phyloP scores from a whole-genome alignment of 345 rosid species.

The Microthlaspi erraticum region DNA sequence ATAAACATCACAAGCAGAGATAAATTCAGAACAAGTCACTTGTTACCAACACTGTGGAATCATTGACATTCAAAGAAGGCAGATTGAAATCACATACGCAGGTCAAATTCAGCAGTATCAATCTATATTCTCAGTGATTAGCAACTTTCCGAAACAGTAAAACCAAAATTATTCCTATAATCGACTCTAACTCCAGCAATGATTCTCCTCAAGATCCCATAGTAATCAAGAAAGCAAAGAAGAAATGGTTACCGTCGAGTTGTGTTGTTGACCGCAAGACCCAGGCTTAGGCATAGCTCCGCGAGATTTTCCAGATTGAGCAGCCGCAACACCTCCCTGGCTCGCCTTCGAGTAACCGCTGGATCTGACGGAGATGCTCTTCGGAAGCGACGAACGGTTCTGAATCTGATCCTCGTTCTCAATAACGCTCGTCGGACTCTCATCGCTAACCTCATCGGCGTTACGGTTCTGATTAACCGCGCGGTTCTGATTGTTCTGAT shows the following conservation, averaged over 20 bases:
- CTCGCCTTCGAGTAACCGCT: slow-evolving; percentile 57
- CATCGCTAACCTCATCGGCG: slow-evolving; percentile 41
- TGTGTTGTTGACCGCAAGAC: slow-evolving; percentile 49
- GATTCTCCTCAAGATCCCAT: neutral
- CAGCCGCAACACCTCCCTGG: slow-evolving; percentile 38
- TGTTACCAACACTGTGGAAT: neutral
- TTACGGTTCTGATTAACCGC: slow-evolving; percentile 7
- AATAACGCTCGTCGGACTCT: slow-evolving; percentile 52
- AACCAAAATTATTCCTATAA: neutral
- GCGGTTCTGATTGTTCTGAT: slow-evolving; percentile 39
- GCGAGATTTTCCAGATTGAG: slow-evolving; percentile 48
- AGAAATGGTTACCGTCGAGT: slow-evolving; percentile 31
- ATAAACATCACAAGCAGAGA: neutral
- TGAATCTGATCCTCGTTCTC: slow-evolving; percentile 51
- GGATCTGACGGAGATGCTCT: slow-evolving; percentile 83
- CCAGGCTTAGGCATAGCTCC: slow-evolving; percentile 45
- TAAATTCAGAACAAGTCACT: neutral
- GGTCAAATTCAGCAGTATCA: neutral
- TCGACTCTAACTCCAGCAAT: neutral
- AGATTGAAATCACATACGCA: slow-evolving; percentile 11
- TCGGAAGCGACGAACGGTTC: slow-evolving; percentile 62
- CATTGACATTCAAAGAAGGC: slow-evolving; percentile 4
- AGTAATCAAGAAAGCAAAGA: slow-evolving; percentile 27
- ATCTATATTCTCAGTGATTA: slow-evolving; percentile 7
- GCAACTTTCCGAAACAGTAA: slow-evolving; percentile 8